A percentile compares a stretch with the other conserved stretches of the same genome.
phyloP scores from a whole-genome alignment of 2,329 filamentous ascomycete genomes.

The Xylogone sp. region DNA sequence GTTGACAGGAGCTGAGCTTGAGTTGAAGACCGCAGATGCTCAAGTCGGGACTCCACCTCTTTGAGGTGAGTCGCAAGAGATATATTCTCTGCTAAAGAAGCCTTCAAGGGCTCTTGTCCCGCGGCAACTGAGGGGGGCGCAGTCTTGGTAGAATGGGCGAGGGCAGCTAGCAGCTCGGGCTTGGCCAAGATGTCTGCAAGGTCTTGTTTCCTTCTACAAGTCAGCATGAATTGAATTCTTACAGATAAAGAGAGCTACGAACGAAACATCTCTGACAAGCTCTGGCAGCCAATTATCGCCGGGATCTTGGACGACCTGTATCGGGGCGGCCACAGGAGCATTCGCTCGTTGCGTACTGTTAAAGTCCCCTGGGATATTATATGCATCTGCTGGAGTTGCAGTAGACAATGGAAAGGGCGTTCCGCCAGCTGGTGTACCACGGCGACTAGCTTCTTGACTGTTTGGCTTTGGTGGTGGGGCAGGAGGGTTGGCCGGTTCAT shows the following conservation, averaged over 20 bases:
- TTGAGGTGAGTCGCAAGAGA: slow-evolving; percentile 61
- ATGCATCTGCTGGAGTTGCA: neutral
- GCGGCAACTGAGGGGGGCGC: slow-evolving; percentile 68
- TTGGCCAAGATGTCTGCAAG: slow-evolving; percentile 65
- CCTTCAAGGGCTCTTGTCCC: slow-evolving; percentile 60
- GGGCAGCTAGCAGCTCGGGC: slow-evolving; percentile 65
- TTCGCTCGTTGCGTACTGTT: neutral
- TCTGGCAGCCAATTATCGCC: slow-evolving; percentile 77
- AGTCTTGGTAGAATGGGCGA: slow-evolving; percentile 63
- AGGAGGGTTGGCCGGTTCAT: slow-evolving; percentile 55
- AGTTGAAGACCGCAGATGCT: slow-evolving; percentile 62
- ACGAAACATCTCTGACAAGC: slow-evolving; percentile 79
- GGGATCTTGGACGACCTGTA: slow-evolving; percentile 44
- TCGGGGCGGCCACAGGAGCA: neutral
- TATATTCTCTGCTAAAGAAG: slow-evolving; percentile 68
- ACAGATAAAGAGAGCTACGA: slow-evolving; percentile 31
- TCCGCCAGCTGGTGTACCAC: slow-evolving; percentile 55
- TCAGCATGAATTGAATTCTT: slow-evolving; percentile 10
- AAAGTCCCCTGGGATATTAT: slow-evolving; percentile 1
- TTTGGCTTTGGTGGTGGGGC: slow-evolving; percentile 69
- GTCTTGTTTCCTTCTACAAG: slow-evolving; percentile 64
- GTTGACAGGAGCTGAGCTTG: slow-evolving; percentile 80
- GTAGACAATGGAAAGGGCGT: slow-evolving; percentile 21
- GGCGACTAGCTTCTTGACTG: slow-evolving; percentile 65
- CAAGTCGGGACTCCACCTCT: slow-evolving; percentile 54